Evolutionary conservation across 805 yeast genomes (phyloP).

Genomic region (Myxozyma melibiosi): DNA sequence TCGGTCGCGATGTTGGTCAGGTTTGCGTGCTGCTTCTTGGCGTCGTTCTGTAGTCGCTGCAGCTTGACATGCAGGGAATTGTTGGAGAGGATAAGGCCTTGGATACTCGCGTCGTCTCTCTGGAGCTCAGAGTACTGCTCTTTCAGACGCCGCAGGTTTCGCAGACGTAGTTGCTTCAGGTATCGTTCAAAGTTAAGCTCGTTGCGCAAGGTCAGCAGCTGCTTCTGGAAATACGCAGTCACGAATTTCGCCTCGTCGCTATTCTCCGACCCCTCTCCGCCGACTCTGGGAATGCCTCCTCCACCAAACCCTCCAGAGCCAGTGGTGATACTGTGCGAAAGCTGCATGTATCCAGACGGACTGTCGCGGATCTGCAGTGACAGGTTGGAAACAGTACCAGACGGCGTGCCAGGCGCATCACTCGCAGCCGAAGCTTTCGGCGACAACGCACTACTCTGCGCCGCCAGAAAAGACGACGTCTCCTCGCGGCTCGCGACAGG

Average conservation of each 20-base stretch:
- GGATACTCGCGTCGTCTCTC: conserved; percentile 40
- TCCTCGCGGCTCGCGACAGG: conserved; percentile 1
- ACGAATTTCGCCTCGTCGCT: neutral
- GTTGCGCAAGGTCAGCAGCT: conserved; percentile 57
- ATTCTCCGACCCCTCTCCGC: too few relatives aligned
- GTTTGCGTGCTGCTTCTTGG: conserved; percentile 40
- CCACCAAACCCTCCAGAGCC: neutral
- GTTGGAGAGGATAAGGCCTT: conserved; percentile 39
- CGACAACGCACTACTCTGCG: neutral
- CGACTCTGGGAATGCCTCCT: neutral
- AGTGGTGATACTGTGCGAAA: conserved; percentile 2
- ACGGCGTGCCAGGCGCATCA: neutral
- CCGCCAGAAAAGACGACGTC: neutral
- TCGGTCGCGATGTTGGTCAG: conserved; percentile 42
- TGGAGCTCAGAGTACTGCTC: conserved; percentile 39
- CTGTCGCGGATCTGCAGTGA: conserved; percentile 6
- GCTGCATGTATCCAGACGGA: conserved; percentile 19
- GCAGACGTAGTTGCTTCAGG: conserved; percentile 52
- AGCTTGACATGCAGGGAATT: conserved; percentile 38
- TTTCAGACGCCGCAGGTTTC: conserved; percentile 42
- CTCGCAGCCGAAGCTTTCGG: neutral
- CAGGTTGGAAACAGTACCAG: neutral
- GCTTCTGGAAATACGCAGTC: conserved; percentile 49
- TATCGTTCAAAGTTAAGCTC: conserved; percentile 64
- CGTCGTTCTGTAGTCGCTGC: conserved; percentile 38